A percentile compares a stretch with the other conserved stretches of the same genome.
Evolutionary conservation across 2,329 filamentous ascomycete genomes (phyloP).

Genomic region (Aspergillus floridensis): DNA sequence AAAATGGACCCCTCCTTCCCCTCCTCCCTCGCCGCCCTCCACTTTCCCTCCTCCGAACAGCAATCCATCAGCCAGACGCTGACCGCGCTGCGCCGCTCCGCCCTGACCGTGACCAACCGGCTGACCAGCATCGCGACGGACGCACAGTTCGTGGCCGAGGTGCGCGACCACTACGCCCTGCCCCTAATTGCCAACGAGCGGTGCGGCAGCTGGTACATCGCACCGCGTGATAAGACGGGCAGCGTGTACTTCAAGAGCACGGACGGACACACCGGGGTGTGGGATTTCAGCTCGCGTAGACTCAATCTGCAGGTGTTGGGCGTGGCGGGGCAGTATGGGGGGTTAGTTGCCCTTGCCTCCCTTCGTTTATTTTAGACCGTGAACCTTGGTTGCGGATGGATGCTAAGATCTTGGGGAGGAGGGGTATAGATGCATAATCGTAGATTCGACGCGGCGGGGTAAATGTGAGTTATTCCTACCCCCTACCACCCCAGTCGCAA

Average conservation of each 20-base stretch:
- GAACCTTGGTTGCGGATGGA: slow-evolving; percentile 11
- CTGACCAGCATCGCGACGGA: slow-evolving; percentile 76
- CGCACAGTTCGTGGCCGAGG: slow-evolving; percentile 67
- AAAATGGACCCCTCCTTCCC: slow-evolving; percentile 22
- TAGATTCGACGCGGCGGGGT: slow-evolving; percentile 88
- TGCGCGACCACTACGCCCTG: slow-evolving; percentile 51
- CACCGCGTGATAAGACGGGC: slow-evolving; percentile 60
- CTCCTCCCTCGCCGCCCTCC: slow-evolving; percentile 43
- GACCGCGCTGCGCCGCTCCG: slow-evolving; percentile 69
- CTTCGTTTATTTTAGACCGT: slow-evolving; percentile 1
- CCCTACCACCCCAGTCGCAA: background rate
- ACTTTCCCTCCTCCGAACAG: slow-evolving; percentile 52
- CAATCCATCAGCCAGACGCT: slow-evolving; percentile 69
- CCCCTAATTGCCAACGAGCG: slow-evolving; percentile 89
- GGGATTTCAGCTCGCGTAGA: slow-evolving; percentile 81
- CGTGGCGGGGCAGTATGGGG: slow-evolving; percentile 63
- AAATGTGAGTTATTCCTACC: slow-evolving; percentile 59
- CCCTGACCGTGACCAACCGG: slow-evolving; percentile 78
- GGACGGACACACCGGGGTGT: slow-evolving; percentile 86
- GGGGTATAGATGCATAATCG: slow-evolving; percentile 60
- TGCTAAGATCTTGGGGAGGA: background rate
- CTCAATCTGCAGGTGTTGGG: slow-evolving; percentile 80
- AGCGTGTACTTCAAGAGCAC: slow-evolving; percentile 98
- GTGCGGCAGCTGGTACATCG: slow-evolving; percentile 94
- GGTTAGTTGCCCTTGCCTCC: slow-evolving; percentile 47